phyloP scores from a whole-genome alignment of 2,329 filamentous ascomycete genomes.

The Botrytis deweyae region DNA sequence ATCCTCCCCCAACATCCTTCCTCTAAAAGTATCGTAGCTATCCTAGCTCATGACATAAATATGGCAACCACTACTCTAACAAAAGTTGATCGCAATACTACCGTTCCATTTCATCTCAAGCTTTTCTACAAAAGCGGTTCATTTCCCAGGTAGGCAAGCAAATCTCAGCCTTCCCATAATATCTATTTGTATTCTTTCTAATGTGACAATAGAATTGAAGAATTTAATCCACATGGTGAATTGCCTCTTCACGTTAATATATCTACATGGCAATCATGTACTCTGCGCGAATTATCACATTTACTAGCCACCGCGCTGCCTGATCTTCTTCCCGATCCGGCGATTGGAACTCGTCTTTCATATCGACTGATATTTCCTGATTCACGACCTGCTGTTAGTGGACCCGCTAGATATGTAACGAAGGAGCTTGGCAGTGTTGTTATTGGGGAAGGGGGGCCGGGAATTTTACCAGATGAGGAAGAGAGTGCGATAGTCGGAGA shows the following conservation, averaged over 20 bases:
- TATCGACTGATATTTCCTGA: conserved; percentile 88
- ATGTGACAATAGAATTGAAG: conserved; percentile 56
- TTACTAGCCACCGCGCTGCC: conserved; percentile 71
- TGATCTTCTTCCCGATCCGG: conserved; percentile 66
- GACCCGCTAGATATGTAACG: conserved; percentile 63
- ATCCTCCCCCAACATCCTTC: conserved; percentile 23
- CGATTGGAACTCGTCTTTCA: conserved; percentile 78
- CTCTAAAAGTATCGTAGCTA: not conserved
- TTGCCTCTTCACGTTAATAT: conserved; percentile 71
- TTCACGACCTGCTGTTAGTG: conserved; percentile 36
- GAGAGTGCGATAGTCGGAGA: conserved; percentile 39
- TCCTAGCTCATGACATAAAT: not conserved
- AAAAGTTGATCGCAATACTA: conserved; percentile 65
- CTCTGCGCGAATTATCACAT: conserved; percentile 75
- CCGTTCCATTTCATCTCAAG: conserved; percentile 79
- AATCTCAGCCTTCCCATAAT: conserved; percentile 29
- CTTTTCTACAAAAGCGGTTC: conserved; percentile 76
- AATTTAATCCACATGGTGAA: conserved; percentile 57
- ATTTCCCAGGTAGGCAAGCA: conserved; percentile 67
- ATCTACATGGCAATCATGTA: conserved; percentile 83
- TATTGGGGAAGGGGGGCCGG: conserved; percentile 59
- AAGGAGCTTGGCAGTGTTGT: conserved; percentile 84
- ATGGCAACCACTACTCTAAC: conserved; percentile 37
- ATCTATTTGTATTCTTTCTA: not conserved
- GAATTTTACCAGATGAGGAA: conserved; percentile 42